Percentiles rank a stretch among this genome's conserved stretches.
These are phyloP conservation scores for Allomyces arbusculus DNA, from an alignment of 192 early-diverging fungal genomes.

Conservation along the genomic window DNA sequence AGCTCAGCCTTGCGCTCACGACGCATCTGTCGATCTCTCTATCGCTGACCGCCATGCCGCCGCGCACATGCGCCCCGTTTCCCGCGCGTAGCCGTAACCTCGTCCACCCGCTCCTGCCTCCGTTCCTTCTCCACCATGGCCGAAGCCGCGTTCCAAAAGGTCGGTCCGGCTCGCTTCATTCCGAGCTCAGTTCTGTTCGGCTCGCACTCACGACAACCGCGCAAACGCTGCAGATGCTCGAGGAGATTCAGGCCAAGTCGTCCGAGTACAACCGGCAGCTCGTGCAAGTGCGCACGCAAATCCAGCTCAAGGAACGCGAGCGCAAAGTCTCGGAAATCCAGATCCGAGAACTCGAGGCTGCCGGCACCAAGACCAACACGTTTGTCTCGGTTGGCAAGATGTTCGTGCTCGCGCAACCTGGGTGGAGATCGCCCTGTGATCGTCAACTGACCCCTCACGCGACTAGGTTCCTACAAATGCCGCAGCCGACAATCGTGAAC, in stretches of 20 bases:
- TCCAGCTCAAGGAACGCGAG: background rate
- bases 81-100: too few relatives aligned
- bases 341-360: background rate
- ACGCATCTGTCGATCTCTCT: too few relatives aligned
- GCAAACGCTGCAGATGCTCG: background rate
- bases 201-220: too few relatives aligned
- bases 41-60: too few relatives aligned
- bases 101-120: too few relatives aligned
- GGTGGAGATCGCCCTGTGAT: too few relatives aligned
- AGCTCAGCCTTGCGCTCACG: too few relatives aligned
- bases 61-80: too few relatives aligned
- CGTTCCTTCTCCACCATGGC: too few relatives aligned
- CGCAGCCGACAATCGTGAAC: background rate
- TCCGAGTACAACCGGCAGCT: background rate
- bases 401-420: background rate
- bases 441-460: background rate
- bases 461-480: background rate
- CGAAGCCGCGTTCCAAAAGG: too few relatives aligned
- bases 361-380: background rate
- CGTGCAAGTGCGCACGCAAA: background rate
- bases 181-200: too few relatives aligned
- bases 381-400: background rate
- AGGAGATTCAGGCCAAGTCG: background rate
- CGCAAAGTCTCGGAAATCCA: background rate
- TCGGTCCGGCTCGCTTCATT: too few relatives aligned